Evolutionary conservation across 75 land plant species (phyloP).

Genomic region (Picea glauca): DNA sequence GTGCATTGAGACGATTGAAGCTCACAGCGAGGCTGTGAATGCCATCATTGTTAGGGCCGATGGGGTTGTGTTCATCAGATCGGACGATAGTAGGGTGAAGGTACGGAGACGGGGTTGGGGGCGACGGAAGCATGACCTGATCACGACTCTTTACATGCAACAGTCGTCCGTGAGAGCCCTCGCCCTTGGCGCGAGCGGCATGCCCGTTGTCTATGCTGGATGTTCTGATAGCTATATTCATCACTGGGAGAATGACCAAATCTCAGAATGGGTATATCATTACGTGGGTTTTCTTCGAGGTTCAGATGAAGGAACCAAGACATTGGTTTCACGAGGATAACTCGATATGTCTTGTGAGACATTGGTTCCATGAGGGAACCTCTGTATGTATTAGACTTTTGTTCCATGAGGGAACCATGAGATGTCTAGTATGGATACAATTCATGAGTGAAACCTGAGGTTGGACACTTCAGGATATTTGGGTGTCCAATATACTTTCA

Average conservation of each 20-base stretch:
- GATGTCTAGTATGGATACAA: no score
- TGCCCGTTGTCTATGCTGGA: constrained; percentile 45
- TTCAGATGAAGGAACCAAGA: background rate
- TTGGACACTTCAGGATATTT: no score
- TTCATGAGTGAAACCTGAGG: no score
- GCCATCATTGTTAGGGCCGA: constrained; percentile 21
- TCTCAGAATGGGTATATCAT: constrained; percentile 27
- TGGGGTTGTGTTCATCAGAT: constrained; percentile 43
- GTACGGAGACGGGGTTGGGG: constrained; percentile 23
- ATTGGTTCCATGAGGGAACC: no score
- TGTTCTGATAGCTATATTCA: constrained; percentile 60
- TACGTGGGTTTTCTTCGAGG: constrained; percentile 49
- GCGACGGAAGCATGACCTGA: constrained; percentile 23
- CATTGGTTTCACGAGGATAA: no score
- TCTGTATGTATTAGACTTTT: no score
- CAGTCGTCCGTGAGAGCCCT: constrained; percentile 70
- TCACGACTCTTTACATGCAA: constrained; percentile 41
- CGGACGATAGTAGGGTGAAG: constrained; percentile 43
- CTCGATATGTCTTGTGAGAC: no score
- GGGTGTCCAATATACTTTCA: no score
- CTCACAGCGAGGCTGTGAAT: constrained; percentile 49
- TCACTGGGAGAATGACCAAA: constrained; percentile 40
- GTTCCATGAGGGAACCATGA: no score
- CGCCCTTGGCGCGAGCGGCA: constrained; percentile 31
- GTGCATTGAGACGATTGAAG: constrained; percentile 42